Evolutionary conservation across 73 alveolate species (phyloP).

Genomic region (Stentor roeselii): DNA sequence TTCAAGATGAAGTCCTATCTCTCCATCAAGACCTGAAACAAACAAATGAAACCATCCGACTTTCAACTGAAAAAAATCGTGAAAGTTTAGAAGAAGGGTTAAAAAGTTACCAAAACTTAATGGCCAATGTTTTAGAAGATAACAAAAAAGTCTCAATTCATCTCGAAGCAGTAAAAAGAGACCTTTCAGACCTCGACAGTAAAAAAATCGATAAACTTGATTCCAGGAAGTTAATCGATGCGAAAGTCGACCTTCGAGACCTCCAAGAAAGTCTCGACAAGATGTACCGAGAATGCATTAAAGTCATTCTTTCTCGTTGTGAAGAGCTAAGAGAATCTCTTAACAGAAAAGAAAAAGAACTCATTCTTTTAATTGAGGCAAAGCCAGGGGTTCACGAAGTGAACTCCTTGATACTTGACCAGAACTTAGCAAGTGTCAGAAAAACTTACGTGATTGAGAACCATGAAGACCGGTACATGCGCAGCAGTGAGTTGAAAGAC

Average conservation of each 20-base stretch:
- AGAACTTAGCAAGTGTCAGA: not conserved
- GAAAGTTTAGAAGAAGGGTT: not conserved
- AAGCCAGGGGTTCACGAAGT: not conserved
- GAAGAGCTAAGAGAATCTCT: not conserved
- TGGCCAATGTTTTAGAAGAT: not conserved
- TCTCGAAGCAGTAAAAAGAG: not conserved
- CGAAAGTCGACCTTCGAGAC: not conserved
- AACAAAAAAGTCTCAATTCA: too few species aligned
- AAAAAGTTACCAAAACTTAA: not conserved
- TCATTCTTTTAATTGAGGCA: not conserved
- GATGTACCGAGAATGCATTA: not conserved
- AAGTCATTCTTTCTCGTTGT: not conserved
- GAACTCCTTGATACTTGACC: not conserved
- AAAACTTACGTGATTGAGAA: too few species aligned
- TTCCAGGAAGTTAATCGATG: not conserved
- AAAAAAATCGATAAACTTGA: not conserved
- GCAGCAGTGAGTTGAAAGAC: too few species aligned
- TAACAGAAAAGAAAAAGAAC: not conserved
- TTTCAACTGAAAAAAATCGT: not conserved
- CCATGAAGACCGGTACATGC: too few species aligned
- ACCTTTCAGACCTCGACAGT: not conserved
- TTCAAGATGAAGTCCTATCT: not conserved
- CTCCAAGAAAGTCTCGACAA: not conserved
- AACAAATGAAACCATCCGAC: not conserved
- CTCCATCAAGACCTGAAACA: too few species aligned